These are phyloP conservation scores for Capsicum baccatum DNA, from an alignment of 257 asterid species.

Conservation along the genomic window DNA sequence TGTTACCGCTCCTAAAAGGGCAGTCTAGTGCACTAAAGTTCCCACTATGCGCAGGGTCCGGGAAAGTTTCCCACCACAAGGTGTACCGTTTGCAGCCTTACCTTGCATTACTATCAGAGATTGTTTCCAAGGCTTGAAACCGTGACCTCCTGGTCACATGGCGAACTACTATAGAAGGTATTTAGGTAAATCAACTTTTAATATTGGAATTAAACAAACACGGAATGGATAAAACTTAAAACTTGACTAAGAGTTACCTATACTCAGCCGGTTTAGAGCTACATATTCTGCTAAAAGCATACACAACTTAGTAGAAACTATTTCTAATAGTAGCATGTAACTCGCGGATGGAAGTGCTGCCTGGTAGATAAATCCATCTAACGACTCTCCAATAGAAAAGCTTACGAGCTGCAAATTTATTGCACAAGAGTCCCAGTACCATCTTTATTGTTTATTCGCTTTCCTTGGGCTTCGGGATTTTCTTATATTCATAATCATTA, in stretches of 20 bases:
- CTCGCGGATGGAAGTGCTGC: not conserved
- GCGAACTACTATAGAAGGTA: not conserved
- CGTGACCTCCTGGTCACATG: not conserved
- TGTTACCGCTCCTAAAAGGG: not conserved
- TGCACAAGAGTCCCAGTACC: constrained; percentile 18
- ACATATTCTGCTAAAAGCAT: not conserved
- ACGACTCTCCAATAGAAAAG: not conserved
- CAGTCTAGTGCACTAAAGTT: too few relatives aligned
- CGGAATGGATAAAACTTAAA: not conserved
- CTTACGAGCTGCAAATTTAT: constrained; percentile 24
- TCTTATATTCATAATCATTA: constrained; percentile 84
- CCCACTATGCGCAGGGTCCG: too few relatives aligned
- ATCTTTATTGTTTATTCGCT: constrained; percentile 42
- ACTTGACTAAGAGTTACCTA: not conserved
- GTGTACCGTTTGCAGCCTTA: too few relatives aligned
- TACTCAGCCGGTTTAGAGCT: not conserved
- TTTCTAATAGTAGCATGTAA: not conserved
- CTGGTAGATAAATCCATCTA: not conserved
- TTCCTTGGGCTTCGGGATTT: constrained; percentile 73
- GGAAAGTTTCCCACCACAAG: too few relatives aligned
- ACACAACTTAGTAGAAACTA: not conserved
- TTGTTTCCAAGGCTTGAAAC: too few relatives aligned
- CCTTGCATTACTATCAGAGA: too few relatives aligned
- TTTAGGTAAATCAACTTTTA: not conserved
- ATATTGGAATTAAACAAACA: not conserved